These are phyloP conservation scores for Pleodorina starrii DNA, from an alignment of 139 green algal species.

Conservation along the genomic window DNA sequence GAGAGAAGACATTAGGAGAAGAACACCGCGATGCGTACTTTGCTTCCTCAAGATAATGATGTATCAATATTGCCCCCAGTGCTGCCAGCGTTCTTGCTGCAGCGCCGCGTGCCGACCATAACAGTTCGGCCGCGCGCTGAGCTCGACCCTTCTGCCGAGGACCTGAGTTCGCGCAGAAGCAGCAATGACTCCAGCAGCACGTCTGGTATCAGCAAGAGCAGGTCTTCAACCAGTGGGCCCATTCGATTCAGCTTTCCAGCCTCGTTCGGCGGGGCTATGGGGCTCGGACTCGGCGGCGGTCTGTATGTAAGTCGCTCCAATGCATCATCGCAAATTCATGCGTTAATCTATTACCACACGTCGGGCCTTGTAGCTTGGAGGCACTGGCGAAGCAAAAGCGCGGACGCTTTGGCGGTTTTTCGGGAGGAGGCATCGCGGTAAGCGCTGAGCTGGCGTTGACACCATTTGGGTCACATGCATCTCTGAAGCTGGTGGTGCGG, in stretches of 20 bases:
- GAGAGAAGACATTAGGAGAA: not conserved
- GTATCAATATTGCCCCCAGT: conserved; percentile 24
- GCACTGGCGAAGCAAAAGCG: conserved; percentile 42
- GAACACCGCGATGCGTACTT: conserved; percentile 8
- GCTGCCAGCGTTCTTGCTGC: conserved; percentile 24
- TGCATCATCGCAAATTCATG: not conserved
- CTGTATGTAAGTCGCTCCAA: conserved; percentile 34
- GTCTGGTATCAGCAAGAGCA: not conserved
- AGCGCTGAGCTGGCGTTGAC: conserved; percentile 39
- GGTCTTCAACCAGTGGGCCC: not conserved
- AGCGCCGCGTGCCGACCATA: not conserved
- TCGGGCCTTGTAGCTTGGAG: conserved; percentile 24
- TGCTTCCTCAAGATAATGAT: conserved; percentile 1
- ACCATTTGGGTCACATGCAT: not conserved
- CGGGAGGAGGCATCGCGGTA: conserved; percentile 13
- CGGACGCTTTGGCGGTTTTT: conserved; percentile 49
- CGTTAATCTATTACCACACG: not conserved
- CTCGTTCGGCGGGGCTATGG: not conserved
- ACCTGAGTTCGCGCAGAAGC: not conserved
- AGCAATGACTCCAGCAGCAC: conserved; percentile 31
- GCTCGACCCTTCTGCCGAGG: conserved; percentile 8
- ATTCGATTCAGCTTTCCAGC: conserved; percentile 23
- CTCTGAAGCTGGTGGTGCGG: not conserved
- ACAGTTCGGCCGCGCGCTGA: conserved; percentile 36
- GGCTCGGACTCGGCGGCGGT: conserved; percentile 47